A percentile compares a stretch with the other conserved stretches of the same genome.
phyloP scores from a whole-genome alignment of 2,329 filamentous ascomycete genomes.

The Scedosporium apiospermum region DNA sequence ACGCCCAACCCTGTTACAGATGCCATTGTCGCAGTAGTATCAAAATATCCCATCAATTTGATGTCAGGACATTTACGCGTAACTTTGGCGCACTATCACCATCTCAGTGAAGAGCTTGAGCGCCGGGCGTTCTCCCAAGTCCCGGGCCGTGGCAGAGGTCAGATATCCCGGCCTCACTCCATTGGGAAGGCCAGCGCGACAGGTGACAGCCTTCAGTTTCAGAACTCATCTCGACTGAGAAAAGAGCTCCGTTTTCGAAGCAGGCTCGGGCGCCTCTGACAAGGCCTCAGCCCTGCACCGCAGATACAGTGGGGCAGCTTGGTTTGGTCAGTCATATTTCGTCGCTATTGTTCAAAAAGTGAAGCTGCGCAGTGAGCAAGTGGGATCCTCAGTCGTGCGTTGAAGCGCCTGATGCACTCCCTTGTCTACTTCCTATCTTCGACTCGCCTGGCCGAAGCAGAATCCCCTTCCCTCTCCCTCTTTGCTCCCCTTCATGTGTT shows the following conservation, averaged over 20 bases:
- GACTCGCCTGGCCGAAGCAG: background rate
- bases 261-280: background rate
- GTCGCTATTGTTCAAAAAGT: too few relatives aligned
- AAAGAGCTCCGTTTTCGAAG: background rate
- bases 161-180: background rate
- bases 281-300: too few relatives aligned
- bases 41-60: background rate
- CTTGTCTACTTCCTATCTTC: too few relatives aligned
- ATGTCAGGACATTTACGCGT: too few relatives aligned
- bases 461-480: background rate
- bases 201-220: background rate
- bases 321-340: too few relatives aligned
- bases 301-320: too few relatives aligned
- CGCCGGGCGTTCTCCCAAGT: background rate
- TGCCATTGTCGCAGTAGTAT: background rate
- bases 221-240: background rate
- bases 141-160: background rate
- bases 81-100: too few relatives aligned
- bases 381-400: too few relatives aligned
- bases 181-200: background rate
- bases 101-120: background rate
- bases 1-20: background rate
- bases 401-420: too few relatives aligned
- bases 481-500: background rate
- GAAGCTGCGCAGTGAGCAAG: too few relatives aligned